Evolutionary conservation across 2,329 filamentous ascomycete species (phyloP).

Genomic region (Lomentospora prolificans): DNA sequence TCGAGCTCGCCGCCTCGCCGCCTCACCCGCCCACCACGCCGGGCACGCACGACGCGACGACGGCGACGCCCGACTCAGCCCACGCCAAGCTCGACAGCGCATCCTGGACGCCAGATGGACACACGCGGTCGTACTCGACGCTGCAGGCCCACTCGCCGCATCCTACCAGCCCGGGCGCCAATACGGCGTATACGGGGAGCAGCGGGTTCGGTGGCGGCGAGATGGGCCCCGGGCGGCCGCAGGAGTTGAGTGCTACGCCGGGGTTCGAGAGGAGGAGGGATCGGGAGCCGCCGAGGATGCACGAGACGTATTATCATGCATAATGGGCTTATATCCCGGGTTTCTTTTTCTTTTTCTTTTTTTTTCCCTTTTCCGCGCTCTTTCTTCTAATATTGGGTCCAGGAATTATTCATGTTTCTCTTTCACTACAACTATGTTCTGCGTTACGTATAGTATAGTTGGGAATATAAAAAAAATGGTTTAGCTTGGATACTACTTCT

Average conservation of each 20-base stretch:
- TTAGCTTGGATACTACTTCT: too few species aligned
- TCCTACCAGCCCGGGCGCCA: not conserved
- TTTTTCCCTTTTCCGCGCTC: not conserved
- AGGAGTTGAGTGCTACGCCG: not conserved
- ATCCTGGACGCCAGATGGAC: not conserved
- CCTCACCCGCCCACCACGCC: not conserved
- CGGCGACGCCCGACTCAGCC: not conserved
- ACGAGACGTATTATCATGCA: constrained; percentile 6
- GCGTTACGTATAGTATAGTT: too few species aligned
- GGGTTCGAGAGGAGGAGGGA: constrained; percentile 1
- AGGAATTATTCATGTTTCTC: too few species aligned
- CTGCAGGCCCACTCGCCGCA: not conserved
- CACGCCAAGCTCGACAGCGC: not conserved
- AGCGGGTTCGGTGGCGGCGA: not conserved
- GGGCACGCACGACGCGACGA: not conserved
- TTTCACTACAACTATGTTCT: too few species aligned
- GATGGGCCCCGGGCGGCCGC: not conserved
- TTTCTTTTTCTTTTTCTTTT: not conserved
- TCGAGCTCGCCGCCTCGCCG: not conserved
- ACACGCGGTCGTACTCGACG: not conserved
- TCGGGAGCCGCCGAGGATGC: not conserved
- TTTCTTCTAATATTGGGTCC: not conserved
- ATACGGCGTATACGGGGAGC: not conserved
- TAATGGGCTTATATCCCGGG: not conserved
- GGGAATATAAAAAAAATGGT: too few species aligned